A percentile compares a stretch with the other conserved stretches of the same genome.
phyloP scores from a whole-genome alignment of 768 basidiomycete species.

The Boletellus emodensis region DNA sequence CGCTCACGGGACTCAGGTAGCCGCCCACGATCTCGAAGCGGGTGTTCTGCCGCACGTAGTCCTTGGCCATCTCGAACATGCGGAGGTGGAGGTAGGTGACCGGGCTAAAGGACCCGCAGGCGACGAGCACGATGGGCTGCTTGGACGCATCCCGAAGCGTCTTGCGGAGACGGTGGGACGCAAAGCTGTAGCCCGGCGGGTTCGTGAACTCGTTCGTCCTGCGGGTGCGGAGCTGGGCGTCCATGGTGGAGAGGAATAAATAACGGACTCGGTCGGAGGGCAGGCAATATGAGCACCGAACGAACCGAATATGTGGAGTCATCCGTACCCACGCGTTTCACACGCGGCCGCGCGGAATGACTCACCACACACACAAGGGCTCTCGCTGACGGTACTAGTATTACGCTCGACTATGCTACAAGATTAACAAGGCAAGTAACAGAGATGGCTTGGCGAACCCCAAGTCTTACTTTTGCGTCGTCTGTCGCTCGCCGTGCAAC shows the following conservation, averaged over 20 bases:
- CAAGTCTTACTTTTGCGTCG: conserved; percentile 8
- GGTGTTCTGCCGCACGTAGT: conserved; percentile 89
- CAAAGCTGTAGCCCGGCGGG: conserved; percentile 65
- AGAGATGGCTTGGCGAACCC: not conserved
- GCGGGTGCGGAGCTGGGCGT: conserved; percentile 19
- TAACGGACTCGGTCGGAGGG: conserved; percentile 8
- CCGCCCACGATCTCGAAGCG: conserved; percentile 92
- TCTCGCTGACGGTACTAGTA: conserved; percentile 6
- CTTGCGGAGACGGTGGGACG: conserved; percentile 57
- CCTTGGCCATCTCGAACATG: conserved; percentile 99
- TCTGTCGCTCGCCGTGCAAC: conserved; percentile 2
- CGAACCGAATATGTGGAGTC: not conserved
- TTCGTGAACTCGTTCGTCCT: conserved; percentile 45
- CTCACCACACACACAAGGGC: not conserved
- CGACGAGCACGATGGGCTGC: conserved; percentile 90
- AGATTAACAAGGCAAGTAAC: conserved; percentile 8
- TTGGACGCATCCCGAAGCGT: conserved; percentile 59
- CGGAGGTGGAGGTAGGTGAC: conserved; percentile 97
- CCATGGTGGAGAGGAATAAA: conserved; percentile 21
- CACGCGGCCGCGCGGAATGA: conserved; percentile 1
- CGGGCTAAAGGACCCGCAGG: conserved; percentile 97
- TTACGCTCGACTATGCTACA: conserved; percentile 26
- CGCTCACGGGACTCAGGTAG: conserved; percentile 94
- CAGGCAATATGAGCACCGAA: not conserved
- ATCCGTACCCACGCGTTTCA: conserved; percentile 18